Base-by-base conservation (phyloP, 306 rosid genomes). In the Fragaria iinumae region DNA sequence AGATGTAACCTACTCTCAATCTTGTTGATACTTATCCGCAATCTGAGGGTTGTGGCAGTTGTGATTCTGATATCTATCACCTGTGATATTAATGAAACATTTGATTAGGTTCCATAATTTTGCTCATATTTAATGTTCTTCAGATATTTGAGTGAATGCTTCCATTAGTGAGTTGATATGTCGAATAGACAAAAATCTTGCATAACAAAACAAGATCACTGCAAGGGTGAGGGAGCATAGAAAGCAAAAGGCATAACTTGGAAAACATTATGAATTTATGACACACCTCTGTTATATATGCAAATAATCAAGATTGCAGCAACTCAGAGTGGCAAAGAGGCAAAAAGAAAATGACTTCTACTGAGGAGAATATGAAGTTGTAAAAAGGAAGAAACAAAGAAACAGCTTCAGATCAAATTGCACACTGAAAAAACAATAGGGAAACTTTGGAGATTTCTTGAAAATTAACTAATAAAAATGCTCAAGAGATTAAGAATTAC, bases 71-170 rank as follows among this genome's bases (percentile, higher is more conserved):
- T 64, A 59, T 59, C 57, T 74, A 44, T 60, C 66, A 60, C 78
- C 78, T 74, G 70, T 74, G 70, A 62, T 44, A 74, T 74, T 45
- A 73, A 60, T 60, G 32, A 63, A 29, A 29, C 45, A n/a, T 25
- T 27, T 29, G 18, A 62, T 74, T 57, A 74, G 78, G 57, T 25
- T 44, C 20, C 59, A 62, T 17, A 60, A 60, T 29, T 74, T 21
- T 39, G 41, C 16, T 43, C 55, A 57, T 73, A 43, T 59, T 34
- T 17, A 9, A 55, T 57, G 53, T 73, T 57, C 29, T 60, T 74
- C 12, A 74, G 47, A 53, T 10, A 44, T 25, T 9, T 59, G 41
- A 57, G 32, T 57, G 32, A 62, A 41, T 73, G 23, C 56, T 57
- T 73, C 17, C 8, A 18, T 25, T 41, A 25, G 17, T 72, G 41